Conservation (phyloP, 148 eudicot genomes). For the Rhododendron kiyosumense region DNA sequence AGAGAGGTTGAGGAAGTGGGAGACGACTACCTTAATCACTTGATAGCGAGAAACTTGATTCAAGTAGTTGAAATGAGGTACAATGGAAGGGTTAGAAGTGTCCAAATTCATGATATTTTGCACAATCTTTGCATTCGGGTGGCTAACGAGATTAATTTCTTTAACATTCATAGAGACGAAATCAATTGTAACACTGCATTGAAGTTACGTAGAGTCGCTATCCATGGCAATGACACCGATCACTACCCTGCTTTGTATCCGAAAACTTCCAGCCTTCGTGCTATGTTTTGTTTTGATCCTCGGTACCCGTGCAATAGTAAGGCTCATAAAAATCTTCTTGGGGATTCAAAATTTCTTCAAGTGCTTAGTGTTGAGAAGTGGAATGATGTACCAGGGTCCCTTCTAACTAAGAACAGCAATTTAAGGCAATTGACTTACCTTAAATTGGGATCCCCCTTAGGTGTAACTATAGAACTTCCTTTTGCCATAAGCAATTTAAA, state of each 20-base stretch:
- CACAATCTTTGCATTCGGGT: background rate
- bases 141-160: background rate
- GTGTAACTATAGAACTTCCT: background rate
- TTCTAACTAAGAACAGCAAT: too few relatives aligned
- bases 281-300: too few relatives aligned
- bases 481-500: background rate
- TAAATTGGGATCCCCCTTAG: background rate
- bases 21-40: background rate
- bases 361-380: background rate
- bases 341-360: background rate
- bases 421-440: too few relatives aligned
- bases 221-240: background rate
- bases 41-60: background rate
- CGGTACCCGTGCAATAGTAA: too few relatives aligned
- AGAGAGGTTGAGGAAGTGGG: background rate
- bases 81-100: background rate
- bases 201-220: background rate
- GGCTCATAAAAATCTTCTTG: background rate
- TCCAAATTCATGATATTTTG: background rate
- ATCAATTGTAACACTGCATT: background rate
- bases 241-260: background rate
- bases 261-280: background rate
- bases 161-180: background rate
- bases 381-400: too few relatives aligned
- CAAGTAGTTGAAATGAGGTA: background rate